Percentiles rank a stretch among this genome's conserved stretches.
phyloP scores from a whole-genome alignment of 805 yeast genomes.

The Saccharomycopsis synnaedendra region DNA sequence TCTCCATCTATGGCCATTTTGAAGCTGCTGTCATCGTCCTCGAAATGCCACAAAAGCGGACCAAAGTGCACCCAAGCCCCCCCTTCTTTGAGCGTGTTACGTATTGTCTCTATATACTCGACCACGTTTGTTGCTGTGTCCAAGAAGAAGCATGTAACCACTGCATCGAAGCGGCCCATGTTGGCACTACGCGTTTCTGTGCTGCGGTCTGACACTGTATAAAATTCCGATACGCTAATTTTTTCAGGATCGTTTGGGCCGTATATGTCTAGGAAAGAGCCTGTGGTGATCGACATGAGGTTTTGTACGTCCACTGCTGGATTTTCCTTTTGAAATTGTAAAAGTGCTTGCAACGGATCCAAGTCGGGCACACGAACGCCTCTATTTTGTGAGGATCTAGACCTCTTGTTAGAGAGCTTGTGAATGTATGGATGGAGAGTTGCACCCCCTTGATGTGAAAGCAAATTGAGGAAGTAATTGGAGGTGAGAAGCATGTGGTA shows the following conservation, averaged over 20 bases:
- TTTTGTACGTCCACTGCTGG: slow-evolving; percentile 35
- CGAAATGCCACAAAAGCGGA: slow-evolving; percentile 65
- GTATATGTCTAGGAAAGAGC: slow-evolving; percentile 58
- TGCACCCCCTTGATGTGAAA: slow-evolving; percentile 9
- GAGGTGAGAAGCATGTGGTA: slow-evolving; percentile 54
- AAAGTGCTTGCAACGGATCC: slow-evolving; percentile 29
- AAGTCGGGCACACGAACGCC: slow-evolving; percentile 44
- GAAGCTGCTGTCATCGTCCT: slow-evolving; percentile 30
- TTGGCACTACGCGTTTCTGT: slow-evolving; percentile 27
- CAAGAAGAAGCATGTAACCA: slow-evolving; percentile 49
- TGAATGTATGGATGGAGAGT: slow-evolving; percentile 46
- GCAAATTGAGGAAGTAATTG: slow-evolving; percentile 38
- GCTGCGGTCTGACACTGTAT: background rate
- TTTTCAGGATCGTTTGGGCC: slow-evolving; percentile 32
- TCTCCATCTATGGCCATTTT: slow-evolving; percentile 16
- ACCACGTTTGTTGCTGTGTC: slow-evolving; percentile 52
- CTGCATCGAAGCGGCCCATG: slow-evolving; percentile 28
- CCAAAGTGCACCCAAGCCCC: slow-evolving; percentile 61
- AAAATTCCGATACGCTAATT: background rate
- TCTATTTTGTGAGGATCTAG: slow-evolving; percentile 36
- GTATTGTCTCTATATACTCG: slow-evolving; percentile 41
- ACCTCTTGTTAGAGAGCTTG: slow-evolving; percentile 33
- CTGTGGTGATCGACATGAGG: slow-evolving; percentile 61
- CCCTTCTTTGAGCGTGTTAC: slow-evolving; percentile 30
- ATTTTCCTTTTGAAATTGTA: slow-evolving; percentile 22